Evolutionary conservation across 1,139 yeast species (phyloP), one percentile per base, ranked within the genome.

Genomic region (Suhomyces bribrorum): DNA sequence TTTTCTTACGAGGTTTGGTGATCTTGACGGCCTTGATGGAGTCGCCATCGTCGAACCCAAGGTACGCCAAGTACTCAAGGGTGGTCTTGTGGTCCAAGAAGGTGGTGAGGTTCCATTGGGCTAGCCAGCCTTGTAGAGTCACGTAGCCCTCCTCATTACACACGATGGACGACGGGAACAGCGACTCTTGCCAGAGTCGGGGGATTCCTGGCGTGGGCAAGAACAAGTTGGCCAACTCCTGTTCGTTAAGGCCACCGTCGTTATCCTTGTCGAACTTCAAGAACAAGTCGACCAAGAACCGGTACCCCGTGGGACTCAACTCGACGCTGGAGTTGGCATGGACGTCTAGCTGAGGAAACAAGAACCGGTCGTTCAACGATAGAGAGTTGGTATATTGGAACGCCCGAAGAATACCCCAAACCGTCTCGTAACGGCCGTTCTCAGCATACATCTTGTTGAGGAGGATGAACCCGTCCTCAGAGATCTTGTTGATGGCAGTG

Each of bases 21-120:
- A 89, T 79, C 52, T 86, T 83, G 30, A 92, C 59, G 0, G 97
- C 97, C 38, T 77, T 71, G 2, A 70, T 61, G 3, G 69, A 66
- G 31, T 50, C 64, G 34, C 64, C 73, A 46, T 66, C 77, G 35
- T 87, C 95, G 54, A 85, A 90, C 0, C 98, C 98, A 38, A 92
- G 71, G 61, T 87, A 86, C 0, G 95, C 96, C 43, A 92, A 64
- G 54, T 90, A 92, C 38, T 89, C 95, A 41, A 92, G 73, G 0
- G 97, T 89, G 1, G 89, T 83, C 52, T 76, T 80, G 56, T 86
- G 82, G 52, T 89, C 95, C 27, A 92, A 66, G 52, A 82, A 88
- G 0, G 97, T 90, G 0, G 97, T 88, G 83, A 92, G 83, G 50
- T 92, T 84, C 98, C 98, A 92, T 54, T 92, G 97, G 0, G 98